Conservation (phyloP, 805 yeast genomes). For the Zygotorulaspora danielsina region DNA sequence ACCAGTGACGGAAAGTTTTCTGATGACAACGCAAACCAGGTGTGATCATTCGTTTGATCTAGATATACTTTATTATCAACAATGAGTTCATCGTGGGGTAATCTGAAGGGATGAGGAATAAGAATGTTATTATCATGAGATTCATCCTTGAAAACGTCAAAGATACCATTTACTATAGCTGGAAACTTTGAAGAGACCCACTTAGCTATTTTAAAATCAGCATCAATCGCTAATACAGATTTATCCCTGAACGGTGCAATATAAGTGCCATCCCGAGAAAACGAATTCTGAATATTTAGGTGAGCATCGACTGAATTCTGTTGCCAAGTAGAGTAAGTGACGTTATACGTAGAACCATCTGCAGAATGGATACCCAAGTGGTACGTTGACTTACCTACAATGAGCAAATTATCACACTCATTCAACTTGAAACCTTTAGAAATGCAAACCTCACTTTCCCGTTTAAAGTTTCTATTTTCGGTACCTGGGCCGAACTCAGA, state of each 20-base stretch:
- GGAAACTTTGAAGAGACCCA: conserved; percentile 74
- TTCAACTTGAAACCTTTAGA: conserved; percentile 12
- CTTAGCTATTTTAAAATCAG: conserved; percentile 60
- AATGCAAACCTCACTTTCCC: conserved; percentile 12
- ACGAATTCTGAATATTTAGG: conserved; percentile 45
- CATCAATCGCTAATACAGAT: conserved; percentile 70
- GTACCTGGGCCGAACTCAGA: conserved; percentile 61
- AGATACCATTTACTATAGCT: conserved; percentile 67
- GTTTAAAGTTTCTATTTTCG: conserved; percentile 26
- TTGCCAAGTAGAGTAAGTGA: conserved; percentile 85
- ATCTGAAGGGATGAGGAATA: conserved; percentile 62
- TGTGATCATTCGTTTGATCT: conserved; percentile 55
- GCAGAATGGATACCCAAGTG: conserved; percentile 74
- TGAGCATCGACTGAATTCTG: conserved; percentile 75
- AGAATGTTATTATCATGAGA: conserved; percentile 41
- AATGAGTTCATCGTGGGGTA: conserved; percentile 23
- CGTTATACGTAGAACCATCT: conserved; percentile 72
- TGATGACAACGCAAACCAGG: conserved; percentile 87
- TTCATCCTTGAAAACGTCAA: conserved; percentile 56
- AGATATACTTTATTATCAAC: conserved; percentile 49
- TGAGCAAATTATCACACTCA: conserved; percentile 39
- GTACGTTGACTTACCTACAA: conserved; percentile 69
- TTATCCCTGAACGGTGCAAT: conserved; percentile 82
- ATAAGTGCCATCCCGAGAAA: conserved; percentile 67
- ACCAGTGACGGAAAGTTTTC: conserved; percentile 75